Evolutionary conservation across 331 rosid species (phyloP).

Genomic region (Pyrus hybrid): DNA sequence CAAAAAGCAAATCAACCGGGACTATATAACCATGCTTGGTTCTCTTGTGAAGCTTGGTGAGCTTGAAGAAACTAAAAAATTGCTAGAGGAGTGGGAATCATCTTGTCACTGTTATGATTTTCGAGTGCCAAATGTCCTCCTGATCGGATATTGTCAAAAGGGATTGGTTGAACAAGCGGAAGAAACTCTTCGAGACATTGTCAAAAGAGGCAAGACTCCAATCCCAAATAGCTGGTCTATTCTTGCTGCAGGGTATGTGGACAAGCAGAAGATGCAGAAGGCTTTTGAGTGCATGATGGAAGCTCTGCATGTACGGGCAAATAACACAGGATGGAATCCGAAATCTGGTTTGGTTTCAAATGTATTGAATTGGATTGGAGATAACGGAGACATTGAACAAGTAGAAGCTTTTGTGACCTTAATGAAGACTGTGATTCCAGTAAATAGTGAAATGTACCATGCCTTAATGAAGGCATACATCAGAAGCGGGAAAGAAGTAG

Average conservation of each 20-base stretch:
- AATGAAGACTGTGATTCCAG: conserved; percentile 37
- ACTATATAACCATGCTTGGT: conserved; percentile 59
- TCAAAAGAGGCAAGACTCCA: conserved; percentile 50
- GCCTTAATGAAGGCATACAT: conserved; percentile 35
- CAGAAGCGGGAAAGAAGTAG: conserved; percentile 36
- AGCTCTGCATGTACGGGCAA: conserved; percentile 34
- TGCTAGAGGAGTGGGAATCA: conserved; percentile 61
- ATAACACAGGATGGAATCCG: conserved; percentile 60
- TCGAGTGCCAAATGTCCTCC: conserved; percentile 54
- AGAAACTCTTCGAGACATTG: conserved; percentile 30
- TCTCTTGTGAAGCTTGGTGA: conserved; percentile 59
- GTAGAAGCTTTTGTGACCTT: conserved; percentile 46
- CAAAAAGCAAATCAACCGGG: conserved; percentile 56
- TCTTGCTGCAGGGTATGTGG: conserved; percentile 51
- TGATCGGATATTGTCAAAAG: conserved; percentile 39
- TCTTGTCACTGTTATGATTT: conserved; percentile 50
- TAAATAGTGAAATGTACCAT: conserved; percentile 46
- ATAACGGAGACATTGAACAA: conserved; percentile 34
- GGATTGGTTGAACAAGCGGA: conserved; percentile 59
- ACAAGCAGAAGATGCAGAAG: conserved; percentile 54
- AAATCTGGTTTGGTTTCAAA: conserved; percentile 33
- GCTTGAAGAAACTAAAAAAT: conserved; percentile 36
- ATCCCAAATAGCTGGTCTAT: conserved; percentile 74
- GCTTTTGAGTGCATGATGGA: conserved; percentile 54
- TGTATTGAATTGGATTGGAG: conserved; percentile 41